These are phyloP conservation scores for Hydnum rufescens DNA, from an alignment of 768 basidiomycete species.

Conservation along the genomic window DNA sequence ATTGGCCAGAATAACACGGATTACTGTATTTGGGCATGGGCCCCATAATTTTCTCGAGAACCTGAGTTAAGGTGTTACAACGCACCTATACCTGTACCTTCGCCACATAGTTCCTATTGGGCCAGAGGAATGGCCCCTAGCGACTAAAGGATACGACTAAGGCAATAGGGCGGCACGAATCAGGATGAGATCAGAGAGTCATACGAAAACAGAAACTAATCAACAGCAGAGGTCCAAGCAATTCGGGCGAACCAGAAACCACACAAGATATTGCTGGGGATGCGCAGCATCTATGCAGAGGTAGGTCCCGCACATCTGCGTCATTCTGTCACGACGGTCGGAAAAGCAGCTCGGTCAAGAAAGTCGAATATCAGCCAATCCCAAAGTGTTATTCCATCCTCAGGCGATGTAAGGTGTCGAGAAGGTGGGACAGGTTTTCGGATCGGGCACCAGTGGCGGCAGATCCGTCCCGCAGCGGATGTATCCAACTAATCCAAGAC, in stretches of 20 bases:
- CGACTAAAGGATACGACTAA: conserved; percentile 37
- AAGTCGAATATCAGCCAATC: conserved; percentile 46
- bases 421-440: neutral
- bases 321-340: conserved; percentile 29
- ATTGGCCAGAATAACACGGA: no score
- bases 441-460: no score
- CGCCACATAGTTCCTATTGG: no score
- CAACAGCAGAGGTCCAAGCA: conserved; percentile 39
- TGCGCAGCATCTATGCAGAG: conserved; percentile 21
- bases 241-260: conserved; percentile 44
- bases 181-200: neutral
- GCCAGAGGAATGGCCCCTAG: conserved; percentile 23
- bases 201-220: conserved; percentile 17
- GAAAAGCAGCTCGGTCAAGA: conserved; percentile 43
- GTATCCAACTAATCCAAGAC: no score
- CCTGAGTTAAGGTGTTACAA: no score
- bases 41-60: no score
- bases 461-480: no score
- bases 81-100: no score
- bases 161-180: conserved; percentile 40
- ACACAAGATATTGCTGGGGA: conserved; percentile 31
- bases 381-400: conserved; percentile 45
- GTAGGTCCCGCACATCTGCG: conserved; percentile 44
- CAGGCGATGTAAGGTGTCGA: conserved; percentile 28
- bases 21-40: no score